phyloP scores from a whole-genome alignment of 768 basidiomycete species.

The Lactifluus pinguis region DNA sequence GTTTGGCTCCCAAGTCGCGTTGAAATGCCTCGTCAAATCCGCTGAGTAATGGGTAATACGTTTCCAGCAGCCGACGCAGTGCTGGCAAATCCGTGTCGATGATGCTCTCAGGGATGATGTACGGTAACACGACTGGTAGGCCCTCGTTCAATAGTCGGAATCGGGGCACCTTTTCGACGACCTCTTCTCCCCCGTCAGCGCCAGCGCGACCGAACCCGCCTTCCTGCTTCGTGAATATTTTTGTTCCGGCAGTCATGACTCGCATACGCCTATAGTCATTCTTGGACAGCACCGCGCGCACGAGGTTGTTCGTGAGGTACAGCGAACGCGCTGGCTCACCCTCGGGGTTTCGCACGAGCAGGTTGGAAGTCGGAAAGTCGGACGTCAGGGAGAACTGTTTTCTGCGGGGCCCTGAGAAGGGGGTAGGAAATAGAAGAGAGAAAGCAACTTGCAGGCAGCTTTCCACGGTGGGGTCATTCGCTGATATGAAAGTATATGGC shows the following conservation, averaged over 20 bases:
- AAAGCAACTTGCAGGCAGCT: conserved; percentile 59
- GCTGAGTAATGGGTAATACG: conserved; percentile 73
- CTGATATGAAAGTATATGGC: conserved; percentile 75
- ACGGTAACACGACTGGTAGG: conserved; percentile 75
- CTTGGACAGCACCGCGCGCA: conserved; percentile 66
- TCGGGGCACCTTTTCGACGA: conserved; percentile 28
- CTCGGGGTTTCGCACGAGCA: conserved; percentile 81
- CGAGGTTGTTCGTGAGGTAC: conserved; percentile 80
- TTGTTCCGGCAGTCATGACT: conserved; percentile 88
- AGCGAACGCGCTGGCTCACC: conserved; percentile 68
- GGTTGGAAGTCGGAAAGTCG: conserved; percentile 63
- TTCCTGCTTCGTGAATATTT: conserved; percentile 88
- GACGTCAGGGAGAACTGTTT: conserved; percentile 59
- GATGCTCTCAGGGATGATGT: conserved; percentile 55
- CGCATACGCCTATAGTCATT: conserved; percentile 83
- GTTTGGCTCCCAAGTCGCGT: conserved; percentile 39
- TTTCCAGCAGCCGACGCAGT: conserved; percentile 57
- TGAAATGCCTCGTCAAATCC: conserved; percentile 55
- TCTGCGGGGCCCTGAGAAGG: conserved; percentile 31
- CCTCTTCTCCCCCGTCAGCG: background rate
- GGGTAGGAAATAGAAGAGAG: background rate
- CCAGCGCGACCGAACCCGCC: conserved; percentile 29
- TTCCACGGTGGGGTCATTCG: conserved; percentile 59
- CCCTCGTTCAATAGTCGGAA: conserved; percentile 83
- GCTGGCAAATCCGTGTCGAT: conserved; percentile 46